Evolutionary conservation across 108 stramenopile species (phyloP).

Genomic region (Mediolabrus comicus): DNA sequence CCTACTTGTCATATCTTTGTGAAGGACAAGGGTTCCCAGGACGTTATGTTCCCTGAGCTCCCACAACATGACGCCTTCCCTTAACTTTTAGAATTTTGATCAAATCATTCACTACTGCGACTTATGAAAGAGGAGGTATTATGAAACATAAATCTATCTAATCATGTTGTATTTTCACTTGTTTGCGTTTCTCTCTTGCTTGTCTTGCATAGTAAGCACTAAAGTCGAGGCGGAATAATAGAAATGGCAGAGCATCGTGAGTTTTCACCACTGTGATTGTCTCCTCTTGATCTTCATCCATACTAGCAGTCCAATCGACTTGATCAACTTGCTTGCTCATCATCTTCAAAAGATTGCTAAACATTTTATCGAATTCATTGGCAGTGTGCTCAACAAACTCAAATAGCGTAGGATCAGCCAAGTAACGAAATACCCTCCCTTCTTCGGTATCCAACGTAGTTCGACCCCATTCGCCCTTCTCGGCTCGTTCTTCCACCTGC

Average conservation of each 20-base stretch:
- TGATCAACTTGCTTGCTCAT: constrained; percentile 60
- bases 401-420: constrained; percentile 60
- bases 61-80: constrained; percentile 50
- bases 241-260: constrained; percentile 71
- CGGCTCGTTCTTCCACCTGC: constrained; percentile 57
- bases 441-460: constrained; percentile 61
- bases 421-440: constrained; percentile 64
- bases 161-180: background rate
- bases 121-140: background rate
- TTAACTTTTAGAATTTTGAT: background rate
- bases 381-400: constrained; percentile 51
- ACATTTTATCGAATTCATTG: constrained; percentile 55
- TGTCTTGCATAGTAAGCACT: constrained; percentile 70
- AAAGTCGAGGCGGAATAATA: constrained; percentile 84
- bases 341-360: constrained; percentile 51
- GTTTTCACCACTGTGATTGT: constrained; percentile 5
- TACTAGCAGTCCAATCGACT: constrained; percentile 29
- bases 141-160: background rate
- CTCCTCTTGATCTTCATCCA: constrained; percentile 20
- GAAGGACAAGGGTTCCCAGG: constrained; percentile 46
- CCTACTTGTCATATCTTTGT: constrained; percentile 52
- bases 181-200: constrained; percentile 15
- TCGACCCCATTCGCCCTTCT: constrained; percentile 83
- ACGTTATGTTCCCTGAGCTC: constrained; percentile 38
- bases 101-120: background rate